Base-by-base conservation (phyloP, 495 filamentous ascomycete species). In the Lineolata rhizophorae region DNA sequence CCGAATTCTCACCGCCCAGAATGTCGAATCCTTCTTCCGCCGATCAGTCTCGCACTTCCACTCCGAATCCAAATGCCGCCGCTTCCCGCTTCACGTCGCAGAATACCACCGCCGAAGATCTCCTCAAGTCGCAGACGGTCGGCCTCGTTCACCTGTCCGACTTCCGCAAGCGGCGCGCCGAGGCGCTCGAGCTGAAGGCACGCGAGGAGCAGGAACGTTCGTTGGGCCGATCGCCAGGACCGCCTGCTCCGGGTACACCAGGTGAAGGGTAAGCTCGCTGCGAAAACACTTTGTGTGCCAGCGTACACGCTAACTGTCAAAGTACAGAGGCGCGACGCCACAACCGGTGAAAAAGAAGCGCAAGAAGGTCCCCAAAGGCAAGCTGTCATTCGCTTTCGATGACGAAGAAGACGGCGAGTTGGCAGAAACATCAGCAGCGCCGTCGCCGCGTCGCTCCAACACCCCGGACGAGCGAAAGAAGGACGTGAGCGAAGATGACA, bases 151-250 rank as follows among this genome's bases (percentile, higher is more conserved):
- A 80, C 34, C 70, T 94, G 25, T 77, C 72, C 42, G 87, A 95
- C 49, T 97, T 94, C 57, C 83, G 87, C 52, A 95, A 97, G 54
- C 73, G 87, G 24, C 82, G 87, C 51, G 85, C 83, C 41, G 81
- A 97, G 52, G 80, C 84, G 18, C 58, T 91, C 19, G 87, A 95
- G 52, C 78, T 81, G 47, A 85, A 84, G 47, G 76, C 83, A 42
- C 65, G 77, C 35, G 81, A 87, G 48, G 75, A 73, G 2, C 70
- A 80, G 29, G 64, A 69, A 25, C 58, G 62, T 36, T 51, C 63
- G n/a, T 43, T 61, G 1, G 63, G 63, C 8, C 52, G 60, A 42
- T 49, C 58, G n/a, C n/a, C 33, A 56, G 52, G 42, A 58, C 55
- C 36, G 57, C 61, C 32, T 55, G 53, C 39, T 52, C 51, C 13